Conservation (phyloP, 1,139 yeast genomes). For the Yamadazyma oceani region DNA sequence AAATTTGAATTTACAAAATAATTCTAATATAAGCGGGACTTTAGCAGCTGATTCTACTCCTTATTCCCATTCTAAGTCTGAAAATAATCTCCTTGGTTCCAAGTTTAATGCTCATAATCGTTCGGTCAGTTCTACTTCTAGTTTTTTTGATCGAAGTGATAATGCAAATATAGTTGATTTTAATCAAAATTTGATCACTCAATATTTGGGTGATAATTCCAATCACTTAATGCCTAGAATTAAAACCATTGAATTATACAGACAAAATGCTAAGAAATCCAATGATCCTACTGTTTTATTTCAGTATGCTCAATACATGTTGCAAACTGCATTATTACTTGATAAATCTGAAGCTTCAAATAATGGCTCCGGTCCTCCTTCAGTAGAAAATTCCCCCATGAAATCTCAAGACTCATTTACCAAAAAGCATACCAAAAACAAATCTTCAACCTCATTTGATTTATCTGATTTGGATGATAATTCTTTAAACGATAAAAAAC, state of each 20-base stretch:
- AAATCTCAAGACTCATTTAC: slow-evolving; percentile 14
- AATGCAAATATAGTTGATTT: slow-evolving; percentile 40
- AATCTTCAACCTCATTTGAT: slow-evolving; percentile 25
- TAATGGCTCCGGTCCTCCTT: slow-evolving; percentile 16
- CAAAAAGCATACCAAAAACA: slow-evolving; percentile 15
- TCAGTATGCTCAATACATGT: slow-evolving; percentile 88
- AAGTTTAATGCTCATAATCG: slow-evolving; percentile 32
- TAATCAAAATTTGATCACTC: slow-evolving; percentile 43
- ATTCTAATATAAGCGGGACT: slow-evolving; percentile 1
- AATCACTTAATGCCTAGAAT: slow-evolving; percentile 68
- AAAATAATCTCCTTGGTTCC: slow-evolving; percentile 26
- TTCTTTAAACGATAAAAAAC: slow-evolving; percentile 29
- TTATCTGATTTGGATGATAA: slow-evolving; percentile 18
- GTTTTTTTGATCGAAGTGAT: slow-evolving; percentile 37
- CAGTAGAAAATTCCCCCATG: slow-evolving; percentile 29
- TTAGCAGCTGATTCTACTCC: slow-evolving; percentile 2
- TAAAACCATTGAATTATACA: slow-evolving; percentile 83
- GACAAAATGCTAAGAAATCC: slow-evolving; percentile 80
- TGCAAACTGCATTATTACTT: slow-evolving; percentile 75
- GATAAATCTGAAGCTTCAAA: slow-evolving; percentile 24
- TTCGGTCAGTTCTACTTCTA: slow-evolving; percentile 42
- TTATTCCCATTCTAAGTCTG: slow-evolving; percentile 27
- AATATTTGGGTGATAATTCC: slow-evolving; percentile 55
- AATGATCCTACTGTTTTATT: slow-evolving; percentile 84
- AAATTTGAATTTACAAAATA: slow-evolving; percentile 29